Conservation (phyloP, 331 rosid genomes). For the Quercus phellos region DNA sequence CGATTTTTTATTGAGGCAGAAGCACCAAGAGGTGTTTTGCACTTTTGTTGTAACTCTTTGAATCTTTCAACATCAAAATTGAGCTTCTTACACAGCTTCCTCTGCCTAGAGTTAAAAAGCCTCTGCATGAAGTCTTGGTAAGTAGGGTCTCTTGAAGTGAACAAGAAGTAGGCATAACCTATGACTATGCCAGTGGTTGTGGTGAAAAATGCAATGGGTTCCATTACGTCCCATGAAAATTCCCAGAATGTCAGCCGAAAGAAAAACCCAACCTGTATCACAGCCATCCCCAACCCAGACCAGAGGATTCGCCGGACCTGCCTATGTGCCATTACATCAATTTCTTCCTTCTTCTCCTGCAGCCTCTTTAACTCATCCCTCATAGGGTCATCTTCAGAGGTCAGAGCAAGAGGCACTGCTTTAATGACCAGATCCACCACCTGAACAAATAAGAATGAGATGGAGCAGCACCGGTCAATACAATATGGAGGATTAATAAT, state of each 20-base stretch:
- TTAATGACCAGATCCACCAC: conserved; percentile 71
- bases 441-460: conserved; percentile 31
- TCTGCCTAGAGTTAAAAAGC: conserved; percentile 74
- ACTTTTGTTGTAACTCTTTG: conserved; percentile 55
- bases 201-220: conserved; percentile 79
- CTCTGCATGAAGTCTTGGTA: conserved; percentile 87
- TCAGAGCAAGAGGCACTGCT: conserved; percentile 71
- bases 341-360: conserved; percentile 57
- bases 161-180: conserved; percentile 80
- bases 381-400: conserved; percentile 49
- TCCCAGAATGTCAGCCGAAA: conserved; percentile 98
- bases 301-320: conserved; percentile 81
- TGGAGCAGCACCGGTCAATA: not conserved
- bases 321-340: conserved; percentile 65
- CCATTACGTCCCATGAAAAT: conserved; percentile 98
- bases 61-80: conserved; percentile 57
- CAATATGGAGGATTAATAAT: conserved; percentile 7
- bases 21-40: conserved; percentile 46
- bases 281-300: conserved; percentile 53
- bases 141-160: conserved; percentile 91
- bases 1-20: conserved; percentile 49
- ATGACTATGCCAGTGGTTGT: conserved; percentile 71
- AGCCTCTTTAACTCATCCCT: conserved; percentile 60
- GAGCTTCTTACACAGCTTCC: conserved; percentile 61
- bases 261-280: conserved; percentile 57